Base-by-base conservation (phyloP, 257 asterid genomes). In the Pogostemon cablin region DNA sequence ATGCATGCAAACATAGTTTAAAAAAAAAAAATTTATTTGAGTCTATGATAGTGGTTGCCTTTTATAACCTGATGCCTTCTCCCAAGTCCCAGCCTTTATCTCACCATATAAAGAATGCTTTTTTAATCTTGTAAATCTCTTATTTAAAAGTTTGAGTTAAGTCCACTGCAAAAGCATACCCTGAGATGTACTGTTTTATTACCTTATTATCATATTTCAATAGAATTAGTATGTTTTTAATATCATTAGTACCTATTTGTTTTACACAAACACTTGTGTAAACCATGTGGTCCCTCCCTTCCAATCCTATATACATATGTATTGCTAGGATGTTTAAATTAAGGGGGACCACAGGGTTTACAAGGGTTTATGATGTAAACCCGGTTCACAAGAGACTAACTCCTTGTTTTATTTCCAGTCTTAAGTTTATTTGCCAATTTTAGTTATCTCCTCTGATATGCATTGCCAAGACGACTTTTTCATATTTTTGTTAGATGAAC, bases 161-260 rank as follows among this genome's bases (percentile, higher is more conserved):
- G 44, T 41, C 6, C 62, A 38, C 10, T 39, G 11, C 73, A 54
- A 5, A 17, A 8, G 57, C 74, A 69, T 56, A 35, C 15, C 65
- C 44, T 59, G 48, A 46, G 38, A 60, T 59, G 50, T 44, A 42
- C 62, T 1, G 15, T 41, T 10, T 12, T 74, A 5, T 47, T 58
- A 40, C 39, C 53, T 62, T 72, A 4, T 40, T 58, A 67, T 62
- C 72, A 17, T 49, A 35, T 74, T 54, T 11, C 50, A 41, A 58
- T 25, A 32, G 32, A 11, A 25, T 41, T 7, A 67, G 58, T 32
- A 41, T 6, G 9, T 34, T 49, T 48, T 56, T 60, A 40, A 10
- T 37, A 2, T 61, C 40, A 48, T 38, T 41, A 25, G 65, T 11
- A 10, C 32, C 32, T 25, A 25, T 25, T 25, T 25, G 32, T 25